Base-by-base conservation (phyloP, 2,329 filamentous ascomycete genomes). In the Phialophora tarda region DNA sequence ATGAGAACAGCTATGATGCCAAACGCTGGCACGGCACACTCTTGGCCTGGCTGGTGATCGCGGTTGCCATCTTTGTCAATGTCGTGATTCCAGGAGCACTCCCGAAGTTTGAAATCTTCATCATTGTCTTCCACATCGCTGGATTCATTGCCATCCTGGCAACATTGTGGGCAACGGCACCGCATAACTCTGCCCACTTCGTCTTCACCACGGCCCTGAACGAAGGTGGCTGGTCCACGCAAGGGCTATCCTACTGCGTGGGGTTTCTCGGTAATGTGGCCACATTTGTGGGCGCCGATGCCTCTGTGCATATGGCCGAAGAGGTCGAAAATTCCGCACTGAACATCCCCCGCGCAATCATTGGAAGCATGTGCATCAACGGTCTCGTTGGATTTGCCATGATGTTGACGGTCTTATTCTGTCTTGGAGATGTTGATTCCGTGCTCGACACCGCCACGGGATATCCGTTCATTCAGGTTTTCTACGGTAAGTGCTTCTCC, bases 121-220 rank as follows among this genome's bases (percentile, higher is more conserved):
- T 79, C 28, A 71, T 82, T n/a, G 73, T 81, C 17, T 62, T 81
- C 24, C 79, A 82, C 60, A 74, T 82, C n/a, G 72, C 82, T 1
- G 80, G 82, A 0, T 82, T 85, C 71, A 80, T 83, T 59, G 78
- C 76, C 12, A 75, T 82, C 6, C 68, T 81, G 10, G 74, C 78
- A 0, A 76, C 78, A 1, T 70, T 82, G 2, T 75, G 72, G 63
- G 72, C 73, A 4, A 75, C 77, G 24, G 70, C 72, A 0, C 73
- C 74, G 2, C 73, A 74, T 54, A 71, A 72, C 47, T 71, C 72
- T n/a, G 65, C 74, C 1, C 65, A 71, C 12, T 76, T 74, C 61
- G 76, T 78, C 24, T 78, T 76, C 53, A 73, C 74, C 17, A 75
- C 75, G 0, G 66, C 71, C 28, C 57, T 75, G 17, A 78, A 77